Base-by-base conservation (phyloP, 1,139 yeast genomes). In the Saccharomyces hybrid region DNA sequence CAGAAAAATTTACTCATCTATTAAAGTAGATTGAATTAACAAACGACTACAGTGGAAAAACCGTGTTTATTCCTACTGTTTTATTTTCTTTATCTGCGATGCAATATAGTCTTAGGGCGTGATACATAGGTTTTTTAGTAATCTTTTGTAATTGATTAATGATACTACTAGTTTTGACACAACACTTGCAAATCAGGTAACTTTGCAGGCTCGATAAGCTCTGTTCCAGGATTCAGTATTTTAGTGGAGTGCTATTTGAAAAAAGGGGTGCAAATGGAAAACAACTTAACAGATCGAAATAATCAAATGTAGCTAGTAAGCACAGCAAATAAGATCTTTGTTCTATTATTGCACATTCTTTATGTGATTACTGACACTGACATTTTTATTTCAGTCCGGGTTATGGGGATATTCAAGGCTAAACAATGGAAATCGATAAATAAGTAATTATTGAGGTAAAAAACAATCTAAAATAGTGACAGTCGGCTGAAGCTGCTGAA, bases 1-100 rank as follows among this genome's bases (percentile, higher is more conserved):
- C 52, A 79, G 89, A 69, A 83, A 75, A 65, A 90, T 93, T 60
- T 93, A 90, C 69, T 78, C 86, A 19, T 85, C 90, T 59, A 88
- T 93, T 65, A 91, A 91, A 73, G 86, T 91, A 56, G 98, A 93
- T 62, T 84, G 53, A 51, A 4, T 12, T 11, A 38, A 14, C 16
- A 14, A 38, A 38, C 3, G n/a, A 24, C 11, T 11, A n/a, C 12
- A 19, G 11, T 19, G 24, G 24, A 24, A 19, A n/a, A 19, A 16
- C 19, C 19, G 7, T 9, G 19, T 16, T 44, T 50, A 46, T 24
- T 24, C 14, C 44, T 44, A 44, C 52, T n/a, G 52, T 50, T 50
- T 48, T 32, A 50, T 50, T 42, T 50, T 42, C 16, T 44, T 16
- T 50, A 29, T 42, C 34, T 21, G 29, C 34, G 52, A 29, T 16